Evolutionary conservation across 2,329 filamentous ascomycete species (phyloP).

Genomic region (Aspergillus sp.): DNA sequence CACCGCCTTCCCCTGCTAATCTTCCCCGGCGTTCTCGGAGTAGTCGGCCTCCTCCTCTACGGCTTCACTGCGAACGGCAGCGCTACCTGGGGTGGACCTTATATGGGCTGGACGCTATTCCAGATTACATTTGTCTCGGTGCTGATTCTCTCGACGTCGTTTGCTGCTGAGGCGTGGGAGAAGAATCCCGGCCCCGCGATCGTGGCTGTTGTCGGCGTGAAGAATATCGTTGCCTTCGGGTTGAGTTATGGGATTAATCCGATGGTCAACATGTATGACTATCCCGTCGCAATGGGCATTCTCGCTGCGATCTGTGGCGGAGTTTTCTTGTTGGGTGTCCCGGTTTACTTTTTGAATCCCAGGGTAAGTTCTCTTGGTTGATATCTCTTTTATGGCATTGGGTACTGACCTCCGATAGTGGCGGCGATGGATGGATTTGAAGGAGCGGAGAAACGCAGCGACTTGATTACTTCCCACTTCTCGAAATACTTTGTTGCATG

Average conservation of each 20-base stretch:
- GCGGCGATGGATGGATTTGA: slow-evolving; percentile 10
- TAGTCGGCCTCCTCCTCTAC: slow-evolving; percentile 37
- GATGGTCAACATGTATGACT: slow-evolving; percentile 31
- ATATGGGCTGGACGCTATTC: slow-evolving; percentile 34
- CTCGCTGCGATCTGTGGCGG: slow-evolving; percentile 26
- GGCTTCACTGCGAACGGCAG: slow-evolving; percentile 34
- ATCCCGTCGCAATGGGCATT: slow-evolving; percentile 31
- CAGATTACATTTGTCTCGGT: slow-evolving; percentile 32
- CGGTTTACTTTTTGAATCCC: slow-evolving; percentile 32
- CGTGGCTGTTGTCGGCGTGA: slow-evolving; percentile 36
- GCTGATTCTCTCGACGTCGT: slow-evolving; percentile 37
- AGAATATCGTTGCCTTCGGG: slow-evolving; percentile 34
- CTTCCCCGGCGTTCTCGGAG: slow-evolving; percentile 36
- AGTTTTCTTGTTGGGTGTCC: slow-evolving; percentile 29
- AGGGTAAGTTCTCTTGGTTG: slow-evolving; percentile 19
- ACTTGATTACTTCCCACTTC: not conserved
- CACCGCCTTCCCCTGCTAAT: slow-evolving; percentile 40
- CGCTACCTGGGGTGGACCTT: slow-evolving; percentile 32
- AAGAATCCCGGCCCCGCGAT: slow-evolving; percentile 37
- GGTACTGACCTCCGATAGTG: not conserved
- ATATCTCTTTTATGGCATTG: not conserved
- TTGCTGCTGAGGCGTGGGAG: slow-evolving; percentile 41
- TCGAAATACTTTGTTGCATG: not conserved
- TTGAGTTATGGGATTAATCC: slow-evolving; percentile 35
- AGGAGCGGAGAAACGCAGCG: not conserved